Percentiles rank a stretch among this genome's conserved stretches.
Conservation (phyloP, 2,329 filamentous ascomycete genomes). For the Emergomyces pasteurianus region DNA sequence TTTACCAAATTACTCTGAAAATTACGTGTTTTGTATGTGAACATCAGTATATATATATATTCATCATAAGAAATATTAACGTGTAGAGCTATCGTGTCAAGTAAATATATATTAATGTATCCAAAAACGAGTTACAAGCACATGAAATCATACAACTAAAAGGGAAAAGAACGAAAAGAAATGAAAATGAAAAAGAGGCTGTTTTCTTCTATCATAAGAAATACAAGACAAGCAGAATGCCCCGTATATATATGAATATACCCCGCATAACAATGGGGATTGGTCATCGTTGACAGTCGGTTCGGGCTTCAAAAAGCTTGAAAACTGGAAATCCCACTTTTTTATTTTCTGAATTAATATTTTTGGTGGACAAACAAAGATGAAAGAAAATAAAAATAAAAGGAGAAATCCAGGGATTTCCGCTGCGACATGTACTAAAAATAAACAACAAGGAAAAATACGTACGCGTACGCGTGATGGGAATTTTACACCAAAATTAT, state of each 20-base stretch:
- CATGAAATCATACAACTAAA: neutral
- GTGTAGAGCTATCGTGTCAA: no score
- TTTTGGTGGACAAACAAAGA: neutral
- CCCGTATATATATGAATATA: neutral
- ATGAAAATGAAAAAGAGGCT: no score
- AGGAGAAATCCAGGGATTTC: conserved; percentile 1
- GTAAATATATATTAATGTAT: no score
- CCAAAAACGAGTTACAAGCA: neutral
- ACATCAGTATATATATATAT: no score
- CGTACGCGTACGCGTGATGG: neutral
- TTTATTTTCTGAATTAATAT: neutral
- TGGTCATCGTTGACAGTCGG: neutral
- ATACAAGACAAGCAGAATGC: neutral
- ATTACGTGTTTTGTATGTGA: no score
- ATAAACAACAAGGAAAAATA: neutral
- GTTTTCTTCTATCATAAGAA: neutral
- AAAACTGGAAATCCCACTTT: neutral
- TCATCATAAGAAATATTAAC: no score
- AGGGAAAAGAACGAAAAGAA: no score
- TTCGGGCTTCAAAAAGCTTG: neutral
- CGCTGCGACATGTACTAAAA: neutral
- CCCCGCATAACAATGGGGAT: neutral
- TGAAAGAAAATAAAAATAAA: neutral
- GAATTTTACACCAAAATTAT: neutral
- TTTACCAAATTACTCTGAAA: no score